phyloP scores from a whole-genome alignment of 78 protist genomes.

The Dictyostelium capitatum region DNA sequence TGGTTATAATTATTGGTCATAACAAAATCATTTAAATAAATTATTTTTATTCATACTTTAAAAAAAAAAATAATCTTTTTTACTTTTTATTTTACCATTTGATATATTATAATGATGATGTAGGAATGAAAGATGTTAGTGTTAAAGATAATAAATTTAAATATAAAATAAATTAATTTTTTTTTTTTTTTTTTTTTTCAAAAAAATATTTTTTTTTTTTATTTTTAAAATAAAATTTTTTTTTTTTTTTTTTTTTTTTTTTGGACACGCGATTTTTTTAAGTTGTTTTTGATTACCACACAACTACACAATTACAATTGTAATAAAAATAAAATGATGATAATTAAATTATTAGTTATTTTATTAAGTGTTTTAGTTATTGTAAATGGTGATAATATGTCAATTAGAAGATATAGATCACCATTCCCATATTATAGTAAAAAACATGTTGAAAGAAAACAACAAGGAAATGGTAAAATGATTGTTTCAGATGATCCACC shows the following conservation, averaged over 20 bases:
- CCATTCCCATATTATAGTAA: slow-evolving; percentile 62
- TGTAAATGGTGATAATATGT: neutral
- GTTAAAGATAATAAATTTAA: too few relatives aligned
- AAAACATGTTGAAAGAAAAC: slow-evolving; percentile 10
- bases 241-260: neutral
- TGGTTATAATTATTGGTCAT: too few relatives aligned
- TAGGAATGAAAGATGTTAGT: too few relatives aligned
- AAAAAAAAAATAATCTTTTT: neutral
- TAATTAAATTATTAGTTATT: neutral
- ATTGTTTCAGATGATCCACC: slow-evolving; percentile 13
- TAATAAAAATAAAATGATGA: neutral
- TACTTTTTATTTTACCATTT: neutral
- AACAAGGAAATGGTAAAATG: neutral
- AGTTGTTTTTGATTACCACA: neutral
- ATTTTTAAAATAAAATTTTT: neutral
- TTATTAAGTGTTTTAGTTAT: neutral
- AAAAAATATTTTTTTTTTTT: too few relatives aligned
- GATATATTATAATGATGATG: too few relatives aligned
- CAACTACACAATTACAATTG: too few relatives aligned
- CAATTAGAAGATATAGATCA: slow-evolving; percentile 13
- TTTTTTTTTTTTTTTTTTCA: too few relatives aligned
- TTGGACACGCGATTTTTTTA: neutral
- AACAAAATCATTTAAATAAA: too few relatives aligned
- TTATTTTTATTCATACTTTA: too few relatives aligned
- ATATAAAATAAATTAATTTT: too few relatives aligned